Evolutionary conservation across 1,284 basidiomycete species (phyloP).

Genomic region (Ganoderma sinense): DNA sequence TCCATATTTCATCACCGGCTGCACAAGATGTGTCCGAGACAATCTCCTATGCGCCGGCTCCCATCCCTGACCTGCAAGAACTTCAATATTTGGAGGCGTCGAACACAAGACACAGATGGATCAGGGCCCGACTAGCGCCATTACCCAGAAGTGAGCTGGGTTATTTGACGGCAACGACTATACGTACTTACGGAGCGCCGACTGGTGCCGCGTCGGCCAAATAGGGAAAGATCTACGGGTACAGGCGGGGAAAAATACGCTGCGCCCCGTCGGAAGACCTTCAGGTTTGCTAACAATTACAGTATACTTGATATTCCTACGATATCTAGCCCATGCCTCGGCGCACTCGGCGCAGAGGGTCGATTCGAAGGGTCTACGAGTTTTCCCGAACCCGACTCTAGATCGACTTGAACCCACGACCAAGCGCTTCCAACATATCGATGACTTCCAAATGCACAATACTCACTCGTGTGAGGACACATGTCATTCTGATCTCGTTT

Average conservation of each 20-base stretch:
- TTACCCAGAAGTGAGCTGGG: neutral
- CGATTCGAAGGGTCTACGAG: neutral
- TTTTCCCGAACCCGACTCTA: neutral
- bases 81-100: neutral
- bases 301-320: neutral
- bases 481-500: constrained; percentile 2
- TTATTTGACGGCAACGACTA: neutral
- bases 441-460: neutral
- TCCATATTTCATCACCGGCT: constrained; percentile 9
- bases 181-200: neutral
- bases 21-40: neutral
- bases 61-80: neutral
- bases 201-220: neutral
- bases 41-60: neutral
- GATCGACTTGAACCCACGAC: neutral
- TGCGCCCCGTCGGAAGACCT: neutral
- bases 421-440: neutral
- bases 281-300: neutral
- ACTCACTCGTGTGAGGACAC: constrained; percentile 10
- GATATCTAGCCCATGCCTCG: neutral
- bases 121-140: neutral
- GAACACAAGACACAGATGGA: neutral
- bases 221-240: neutral
- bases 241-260: neutral
- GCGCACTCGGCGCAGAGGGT: neutral